Percentiles rank a stretch among this genome's conserved stretches.
Evolutionary conservation across 2,329 filamentous ascomycete genomes (phyloP).

Genomic region (Penicillium verrucosum): DNA sequence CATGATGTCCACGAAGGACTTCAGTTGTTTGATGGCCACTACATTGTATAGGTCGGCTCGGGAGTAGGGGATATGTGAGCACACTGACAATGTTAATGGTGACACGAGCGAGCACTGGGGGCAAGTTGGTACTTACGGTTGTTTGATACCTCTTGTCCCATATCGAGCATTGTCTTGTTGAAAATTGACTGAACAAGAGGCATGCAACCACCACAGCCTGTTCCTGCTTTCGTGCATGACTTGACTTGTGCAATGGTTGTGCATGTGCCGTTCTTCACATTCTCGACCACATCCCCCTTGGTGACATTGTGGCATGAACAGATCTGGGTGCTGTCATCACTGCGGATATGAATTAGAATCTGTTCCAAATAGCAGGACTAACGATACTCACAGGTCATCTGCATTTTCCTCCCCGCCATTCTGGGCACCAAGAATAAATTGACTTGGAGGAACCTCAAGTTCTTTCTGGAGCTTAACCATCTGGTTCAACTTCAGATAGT

Average conservation of each 20-base stretch:
- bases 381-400: conserved; percentile 61
- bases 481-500: conserved; percentile 84
- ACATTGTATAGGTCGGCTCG: conserved; percentile 90
- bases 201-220: conserved; percentile 86
- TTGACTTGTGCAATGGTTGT: conserved; percentile 81
- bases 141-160: conserved; percentile 86
- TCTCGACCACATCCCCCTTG: conserved; percentile 72
- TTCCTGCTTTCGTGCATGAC: conserved; percentile 86
- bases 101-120: not conserved
- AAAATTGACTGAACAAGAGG: conserved; percentile 86
- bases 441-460: conserved; percentile 72
- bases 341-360: conserved; percentile 25
- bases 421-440: conserved; percentile 77
- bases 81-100: conserved; percentile 49
- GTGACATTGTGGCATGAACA: conserved; percentile 92
- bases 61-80: conserved; percentile 78
- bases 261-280: conserved; percentile 73
- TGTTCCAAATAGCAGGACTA: not conserved
- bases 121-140: conserved; percentile 44
- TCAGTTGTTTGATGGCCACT: conserved; percentile 74
- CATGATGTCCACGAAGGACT: conserved; percentile 74
- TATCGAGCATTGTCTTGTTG: conserved; percentile 78
- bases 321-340: conserved; percentile 77
- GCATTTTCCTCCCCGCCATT: conserved; percentile 70
- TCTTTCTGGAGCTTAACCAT: conserved; percentile 81